These are phyloP conservation scores for Epithele typhae DNA, from an alignment of 768 basidiomycete species.

Conservation along the genomic window DNA sequence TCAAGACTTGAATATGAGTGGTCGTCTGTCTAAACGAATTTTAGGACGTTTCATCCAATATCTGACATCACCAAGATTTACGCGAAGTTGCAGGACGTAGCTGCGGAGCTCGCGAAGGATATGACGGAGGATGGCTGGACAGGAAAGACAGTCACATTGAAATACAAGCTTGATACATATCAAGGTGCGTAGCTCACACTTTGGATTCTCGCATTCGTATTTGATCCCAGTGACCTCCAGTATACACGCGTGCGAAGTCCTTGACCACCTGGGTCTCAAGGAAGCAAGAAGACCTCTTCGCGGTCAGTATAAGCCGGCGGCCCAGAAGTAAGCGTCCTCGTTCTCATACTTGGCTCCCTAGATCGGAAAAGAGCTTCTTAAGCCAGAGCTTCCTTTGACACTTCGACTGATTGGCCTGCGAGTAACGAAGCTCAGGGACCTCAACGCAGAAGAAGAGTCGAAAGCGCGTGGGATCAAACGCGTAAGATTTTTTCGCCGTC, in stretches of 20 bases:
- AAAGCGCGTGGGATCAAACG: conserved; percentile 61
- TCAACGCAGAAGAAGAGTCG: conserved; percentile 42
- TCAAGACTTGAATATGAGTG: background rate
- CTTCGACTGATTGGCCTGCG: conserved; percentile 86
- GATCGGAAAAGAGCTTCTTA: conserved; percentile 79
- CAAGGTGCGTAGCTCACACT: conserved; percentile 46
- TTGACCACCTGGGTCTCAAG: conserved; percentile 68
- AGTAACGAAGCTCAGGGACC: conserved; percentile 85
- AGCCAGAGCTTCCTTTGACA: conserved; percentile 73
- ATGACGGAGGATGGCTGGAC: conserved; percentile 78
- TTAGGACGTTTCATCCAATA: conserved; percentile 73
- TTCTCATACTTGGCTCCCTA: conserved; percentile 23
- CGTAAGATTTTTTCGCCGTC: conserved; percentile 44
- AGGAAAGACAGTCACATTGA: conserved; percentile 86
- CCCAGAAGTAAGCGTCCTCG: background rate
- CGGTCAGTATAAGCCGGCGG: too few relatives aligned
- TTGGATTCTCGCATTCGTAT: background rate
- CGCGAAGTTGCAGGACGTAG: conserved; percentile 74
- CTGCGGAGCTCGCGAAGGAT: conserved; percentile 76
- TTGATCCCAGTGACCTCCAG: conserved; percentile 28
- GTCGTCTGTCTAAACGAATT: background rate
- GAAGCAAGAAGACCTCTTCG: conserved; percentile 76
- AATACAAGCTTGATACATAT: conserved; percentile 90
- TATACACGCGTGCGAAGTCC: conserved; percentile 81
- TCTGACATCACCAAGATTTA: conserved; percentile 63